These are phyloP conservation scores for Simplicillium sp. DNA, from an alignment of 2,329 filamentous ascomycete genomes.

Conservation along the genomic window DNA sequence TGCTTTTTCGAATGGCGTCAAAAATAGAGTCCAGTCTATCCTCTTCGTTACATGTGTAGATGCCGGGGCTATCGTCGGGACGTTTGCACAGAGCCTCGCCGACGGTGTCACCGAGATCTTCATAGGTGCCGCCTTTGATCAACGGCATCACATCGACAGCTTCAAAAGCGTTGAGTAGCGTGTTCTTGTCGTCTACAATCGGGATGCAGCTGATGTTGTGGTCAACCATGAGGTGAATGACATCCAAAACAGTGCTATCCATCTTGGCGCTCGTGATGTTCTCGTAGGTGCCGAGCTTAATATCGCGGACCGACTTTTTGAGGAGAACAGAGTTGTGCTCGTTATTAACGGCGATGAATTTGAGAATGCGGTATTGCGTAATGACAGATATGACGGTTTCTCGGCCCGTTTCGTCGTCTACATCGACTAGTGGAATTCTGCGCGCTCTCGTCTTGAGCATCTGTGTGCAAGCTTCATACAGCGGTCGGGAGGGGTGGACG, in stretches of 20 bases:
- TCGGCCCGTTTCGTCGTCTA: constrained; percentile 86
- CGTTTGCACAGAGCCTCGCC: constrained; percentile 84
- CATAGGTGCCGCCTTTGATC: constrained; percentile 88
- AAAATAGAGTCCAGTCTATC: constrained; percentile 94
- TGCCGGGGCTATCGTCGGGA: constrained; percentile 85
- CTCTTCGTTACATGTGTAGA: constrained; percentile 88
- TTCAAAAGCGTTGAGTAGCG: constrained; percentile 92
- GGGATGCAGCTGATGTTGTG: constrained; percentile 92
- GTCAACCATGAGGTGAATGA: constrained; percentile 87
- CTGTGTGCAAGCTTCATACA: constrained; percentile 89
- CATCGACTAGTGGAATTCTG: constrained; percentile 85
- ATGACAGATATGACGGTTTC: constrained; percentile 94
- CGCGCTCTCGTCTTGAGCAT: constrained; percentile 93
- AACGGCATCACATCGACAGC: constrained; percentile 94
- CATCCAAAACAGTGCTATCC: constrained; percentile 85
- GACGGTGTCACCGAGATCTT: constrained; percentile 77
- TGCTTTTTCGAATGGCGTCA: constrained; percentile 88
- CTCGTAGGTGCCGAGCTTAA: constrained; percentile 76
- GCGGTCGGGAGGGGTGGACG: constrained; percentile 80
- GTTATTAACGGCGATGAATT: constrained; percentile 94
- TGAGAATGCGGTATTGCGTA: constrained; percentile 95
- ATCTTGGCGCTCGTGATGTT: constrained; percentile 77
- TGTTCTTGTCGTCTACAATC: constrained; percentile 69
- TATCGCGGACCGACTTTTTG: constrained; percentile 76
- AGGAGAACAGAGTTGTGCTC: constrained; percentile 78